phyloP scores from a whole-genome alignment of 192 early-diverging fungal genomes.

The Allomyces macrogynus region DNA sequence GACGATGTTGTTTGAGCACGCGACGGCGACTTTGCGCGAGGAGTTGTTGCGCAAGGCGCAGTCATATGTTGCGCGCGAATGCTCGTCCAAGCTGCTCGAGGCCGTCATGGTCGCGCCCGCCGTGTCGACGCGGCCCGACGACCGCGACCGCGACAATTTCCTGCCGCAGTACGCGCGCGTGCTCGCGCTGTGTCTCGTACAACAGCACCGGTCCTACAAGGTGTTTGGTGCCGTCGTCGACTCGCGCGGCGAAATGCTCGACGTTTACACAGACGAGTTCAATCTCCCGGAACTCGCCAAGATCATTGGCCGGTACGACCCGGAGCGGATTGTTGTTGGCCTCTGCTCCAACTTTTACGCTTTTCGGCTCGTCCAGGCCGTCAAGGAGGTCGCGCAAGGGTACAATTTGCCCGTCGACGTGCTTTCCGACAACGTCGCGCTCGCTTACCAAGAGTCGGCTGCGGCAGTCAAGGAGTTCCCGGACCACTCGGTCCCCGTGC shows the following conservation, averaged over 20 bases:
- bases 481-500: conserved; percentile 38
- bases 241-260: no score
- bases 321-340: conserved; percentile 44
- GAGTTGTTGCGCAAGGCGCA: background rate
- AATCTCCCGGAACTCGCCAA: no score
- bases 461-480: conserved; percentile 47
- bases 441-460: conserved; percentile 61
- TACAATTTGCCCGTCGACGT: conserved; percentile 34
- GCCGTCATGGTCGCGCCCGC: no score
- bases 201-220: no score
- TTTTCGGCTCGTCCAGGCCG: conserved; percentile 8
- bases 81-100: background rate
- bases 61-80: background rate
- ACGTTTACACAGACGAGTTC: no score
- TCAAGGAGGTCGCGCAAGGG: conserved; percentile 24
- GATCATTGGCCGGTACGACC: no score
- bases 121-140: no score
- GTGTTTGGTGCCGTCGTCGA: no score
- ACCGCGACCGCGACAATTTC: no score
- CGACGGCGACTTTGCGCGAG: background rate
- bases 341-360: conserved; percentile 31
- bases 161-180: no score
- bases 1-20: background rate
- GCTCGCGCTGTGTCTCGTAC: no score
- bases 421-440: conserved; percentile 73